Conservation (phyloP, 1,284 basidiomycete genomes). For the Agroathelia rolfsii region DNA sequence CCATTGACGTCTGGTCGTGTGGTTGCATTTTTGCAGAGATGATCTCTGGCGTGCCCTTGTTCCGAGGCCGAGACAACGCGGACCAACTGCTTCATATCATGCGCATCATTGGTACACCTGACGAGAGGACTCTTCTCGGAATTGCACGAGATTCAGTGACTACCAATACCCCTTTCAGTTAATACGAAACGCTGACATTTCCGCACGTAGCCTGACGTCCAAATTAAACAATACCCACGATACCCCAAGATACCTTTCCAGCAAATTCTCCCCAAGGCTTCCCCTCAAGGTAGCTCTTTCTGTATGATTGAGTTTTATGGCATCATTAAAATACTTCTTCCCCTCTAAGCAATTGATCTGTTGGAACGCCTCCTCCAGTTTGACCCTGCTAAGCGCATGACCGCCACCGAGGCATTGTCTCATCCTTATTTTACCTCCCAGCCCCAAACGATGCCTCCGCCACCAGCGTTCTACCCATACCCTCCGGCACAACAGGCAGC, state of each 20-base stretch:
- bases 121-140: conserved; percentile 81
- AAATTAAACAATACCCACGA: conserved; percentile 79
- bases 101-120: conserved; percentile 93
- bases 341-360: conserved; percentile 89
- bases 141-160: conserved; percentile 89
- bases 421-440: conserved; percentile 86
- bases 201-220: conserved; percentile 73
- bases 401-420: conserved; percentile 86
- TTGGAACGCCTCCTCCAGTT: conserved; percentile 95
- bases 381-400: conserved; percentile 88
- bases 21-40: conserved; percentile 99
- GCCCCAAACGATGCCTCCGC: conserved; percentile 55
- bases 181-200: conserved; percentile 8
- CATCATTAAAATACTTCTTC: no score
- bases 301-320: no score
- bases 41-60: conserved; percentile 95
- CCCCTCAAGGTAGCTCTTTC: conserved; percentile 63
- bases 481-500: conserved; percentile 45
- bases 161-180: conserved; percentile 3
- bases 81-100: conserved; percentile 98
- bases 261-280: conserved; percentile 87
- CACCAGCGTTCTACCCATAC: conserved; percentile 59
- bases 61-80: conserved; percentile 95
- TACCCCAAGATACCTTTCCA: conserved; percentile 88
- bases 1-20: conserved; percentile 98